Evolutionary conservation across 2,329 filamentous ascomycete genomes (phyloP), one percentile per base, ranked within the genome.

Genomic region (Microdochium trichocladiopsis): DNA sequence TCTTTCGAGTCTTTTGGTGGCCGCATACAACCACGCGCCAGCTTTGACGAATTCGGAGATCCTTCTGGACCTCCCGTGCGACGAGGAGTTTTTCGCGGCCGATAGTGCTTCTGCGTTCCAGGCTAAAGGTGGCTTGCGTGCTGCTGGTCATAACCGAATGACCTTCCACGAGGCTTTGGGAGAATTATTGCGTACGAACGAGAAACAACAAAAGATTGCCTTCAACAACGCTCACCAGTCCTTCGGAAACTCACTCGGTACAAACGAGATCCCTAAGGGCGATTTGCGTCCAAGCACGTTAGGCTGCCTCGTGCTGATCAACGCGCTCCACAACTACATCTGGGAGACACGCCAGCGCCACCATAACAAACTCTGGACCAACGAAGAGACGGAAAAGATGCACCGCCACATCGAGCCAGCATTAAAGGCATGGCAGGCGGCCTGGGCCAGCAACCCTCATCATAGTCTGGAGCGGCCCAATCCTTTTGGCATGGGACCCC

Each of bases 261-360:
- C 72, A 9, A 72, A 75, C 45, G 79, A 84, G 9, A 62, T 78
- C 1, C 71, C 79, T 1, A 74, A 79, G 57, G 83, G 76, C 51
- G 84, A 90, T 31, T 75, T 94, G 48, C 83, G 82, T 58, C 90
- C 91, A 0, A 96, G 93, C 70, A 92, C 91, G 0, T 95, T 96
- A 66, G 94, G 93, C 9, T 96, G 91, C 65, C 76, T 96, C 25
- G 80, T 96, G 5, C 73, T 99, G 56, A 96, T 97, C 66, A 93
- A 96, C 64, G 92, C 94, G 3, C 76, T 97, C 23, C 94, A 97
- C 71, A 96, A 96, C 61, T 96, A 96, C 68, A 96, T 97, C 47
- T 97, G 94, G 94, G 93, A 97, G 70, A 96, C 92, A 0, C 81
- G 93, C 23, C 92, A 96, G 69, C 79, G 91, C 50, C 92, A 96